Conservation (phyloP, 1,284 basidiomycete species). For the Veloporphyrellus conicus region DNA sequence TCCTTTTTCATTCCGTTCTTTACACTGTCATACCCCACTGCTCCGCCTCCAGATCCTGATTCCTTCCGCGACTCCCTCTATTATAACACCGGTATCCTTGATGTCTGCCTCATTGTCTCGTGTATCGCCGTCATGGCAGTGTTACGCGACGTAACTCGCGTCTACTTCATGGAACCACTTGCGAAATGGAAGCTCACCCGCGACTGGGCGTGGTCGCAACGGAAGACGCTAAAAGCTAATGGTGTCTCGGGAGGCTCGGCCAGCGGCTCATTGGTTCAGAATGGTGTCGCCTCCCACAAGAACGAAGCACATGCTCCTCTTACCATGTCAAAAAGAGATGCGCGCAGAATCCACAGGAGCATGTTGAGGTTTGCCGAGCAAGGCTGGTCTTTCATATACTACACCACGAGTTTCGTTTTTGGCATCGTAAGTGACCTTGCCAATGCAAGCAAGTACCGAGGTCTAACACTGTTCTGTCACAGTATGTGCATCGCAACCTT, state of each 20-base stretch:
- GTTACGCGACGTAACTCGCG: constrained; percentile 69
- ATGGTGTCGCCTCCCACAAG: constrained; percentile 23
- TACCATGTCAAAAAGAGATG: constrained; percentile 40
- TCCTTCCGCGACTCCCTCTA: constrained; percentile 64
- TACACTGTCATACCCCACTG: constrained; percentile 67
- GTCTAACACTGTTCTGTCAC: constrained; percentile 10
- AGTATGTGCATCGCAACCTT: constrained; percentile 78
- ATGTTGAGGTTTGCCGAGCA: constrained; percentile 91
- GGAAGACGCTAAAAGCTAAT: constrained; percentile 27
- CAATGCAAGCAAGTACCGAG: not conserved
- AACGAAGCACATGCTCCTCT: constrained; percentile 17
- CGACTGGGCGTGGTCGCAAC: constrained; percentile 38
- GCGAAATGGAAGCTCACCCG: constrained; percentile 67
- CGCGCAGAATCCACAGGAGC: constrained; percentile 60
- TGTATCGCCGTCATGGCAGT: constrained; percentile 77
- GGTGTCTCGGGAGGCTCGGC: constrained; percentile 27
- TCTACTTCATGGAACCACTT: constrained; percentile 73
- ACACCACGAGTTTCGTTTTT: constrained; percentile 66
- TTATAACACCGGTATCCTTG: constrained; percentile 67
- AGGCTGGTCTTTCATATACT: constrained; percentile 86
- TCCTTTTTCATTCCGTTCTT: constrained; percentile 63
- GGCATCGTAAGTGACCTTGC: constrained; percentile 69
- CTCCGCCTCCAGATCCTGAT: constrained; percentile 53
- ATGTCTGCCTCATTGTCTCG: constrained; percentile 67
- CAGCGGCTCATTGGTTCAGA: constrained; percentile 32